Percentiles rank a stretch among this genome's conserved stretches.
Evolutionary conservation across 805 yeast species (phyloP).

Genomic region (Wickerhamiella shivajii): DNA sequence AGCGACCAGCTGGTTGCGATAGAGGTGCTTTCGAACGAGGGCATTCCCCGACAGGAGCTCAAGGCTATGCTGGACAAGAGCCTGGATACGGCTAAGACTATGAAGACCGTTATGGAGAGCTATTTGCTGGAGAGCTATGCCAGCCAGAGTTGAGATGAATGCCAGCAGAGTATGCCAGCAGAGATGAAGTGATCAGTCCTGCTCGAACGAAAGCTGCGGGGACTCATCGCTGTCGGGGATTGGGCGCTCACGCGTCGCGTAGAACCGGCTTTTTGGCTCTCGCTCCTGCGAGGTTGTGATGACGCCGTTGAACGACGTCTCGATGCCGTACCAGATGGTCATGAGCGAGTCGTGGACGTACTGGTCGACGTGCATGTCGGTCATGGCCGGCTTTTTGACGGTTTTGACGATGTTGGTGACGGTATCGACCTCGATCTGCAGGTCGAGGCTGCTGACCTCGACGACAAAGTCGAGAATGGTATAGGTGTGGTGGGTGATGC

Average conservation of each 20-base stretch:
- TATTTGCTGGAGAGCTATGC: conserved; percentile 18
- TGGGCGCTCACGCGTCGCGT: too few relatives aligned
- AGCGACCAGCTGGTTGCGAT: conserved; percentile 14
- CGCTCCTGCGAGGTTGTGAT: too few relatives aligned
- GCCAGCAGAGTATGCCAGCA: too few relatives aligned
- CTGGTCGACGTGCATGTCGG: neutral
- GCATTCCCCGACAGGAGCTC: conserved; percentile 11
- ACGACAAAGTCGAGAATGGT: neutral
- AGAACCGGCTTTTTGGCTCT: too few relatives aligned
- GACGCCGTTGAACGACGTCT: too few relatives aligned
- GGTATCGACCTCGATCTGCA: conserved; percentile 5
- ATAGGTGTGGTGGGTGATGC: neutral
- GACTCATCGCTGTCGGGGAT: too few relatives aligned
- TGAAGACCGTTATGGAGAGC: conserved; percentile 15
- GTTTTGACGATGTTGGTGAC: neutral
- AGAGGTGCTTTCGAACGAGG: conserved; percentile 12
- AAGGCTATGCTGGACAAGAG: conserved; percentile 13
- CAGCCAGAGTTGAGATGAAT: too few relatives aligned
- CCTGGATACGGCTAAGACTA: conserved; percentile 12
- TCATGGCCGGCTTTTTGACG: neutral
- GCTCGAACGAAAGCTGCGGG: too few relatives aligned
- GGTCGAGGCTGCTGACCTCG: neutral
- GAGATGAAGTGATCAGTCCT: too few relatives aligned
- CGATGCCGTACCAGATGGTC: conserved; percentile 5
- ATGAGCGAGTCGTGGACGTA: conserved; percentile 1